Base-by-base conservation (phyloP, 352 stramenopile species). In the Globisporangium alternatum region DNA sequence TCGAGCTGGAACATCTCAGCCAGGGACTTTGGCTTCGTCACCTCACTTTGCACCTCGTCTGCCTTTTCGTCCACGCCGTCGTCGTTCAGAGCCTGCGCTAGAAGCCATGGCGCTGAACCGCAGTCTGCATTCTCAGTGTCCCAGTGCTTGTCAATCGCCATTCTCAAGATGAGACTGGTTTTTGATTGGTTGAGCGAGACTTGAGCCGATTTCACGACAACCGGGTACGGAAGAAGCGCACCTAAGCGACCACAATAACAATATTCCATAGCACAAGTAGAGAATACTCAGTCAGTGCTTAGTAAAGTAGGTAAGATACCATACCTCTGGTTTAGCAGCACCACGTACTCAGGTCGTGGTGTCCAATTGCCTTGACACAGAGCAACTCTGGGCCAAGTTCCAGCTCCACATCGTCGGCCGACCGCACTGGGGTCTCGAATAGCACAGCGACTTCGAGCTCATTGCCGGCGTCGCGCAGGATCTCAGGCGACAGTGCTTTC, bases 1-100 rank as follows among this genome's bases (percentile, higher is more conserved):
- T 65, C 67, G 13, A 92, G 68, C 41, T 92, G 80, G 44, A 91
- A 93, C 75, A 88, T 84, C 37, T 92, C 85, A 0, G 75, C 68
- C 35, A 93, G 63, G 19, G 85, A 89, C 56, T 80, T 83, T 17
- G 79, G 70, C 6, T 74, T 64, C 8, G 25, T 0, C 12, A 31
- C 13, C 9, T 53, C 47, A 10, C 71, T 51, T 21, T 62, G 51
- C 8, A 12, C 9, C 52, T 66, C 31, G 4, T 9, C 19, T 35
- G 15, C 49, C n/a, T 31, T 7, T 2, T 7, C 52, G 15, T 54
- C 41, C 6, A 66, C 54, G 22, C 67, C 70, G 17, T 83, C 74
- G 25, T 75, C 66, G 0, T 74, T 51, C 5, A 94, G 69, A 17
- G 81, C 81, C 55, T 77, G 75, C 0, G 78, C 75, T 7, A 94